phyloP scores from a whole-genome alignment of 148 eudicot species.

The Salicornia ramosissima region DNA sequence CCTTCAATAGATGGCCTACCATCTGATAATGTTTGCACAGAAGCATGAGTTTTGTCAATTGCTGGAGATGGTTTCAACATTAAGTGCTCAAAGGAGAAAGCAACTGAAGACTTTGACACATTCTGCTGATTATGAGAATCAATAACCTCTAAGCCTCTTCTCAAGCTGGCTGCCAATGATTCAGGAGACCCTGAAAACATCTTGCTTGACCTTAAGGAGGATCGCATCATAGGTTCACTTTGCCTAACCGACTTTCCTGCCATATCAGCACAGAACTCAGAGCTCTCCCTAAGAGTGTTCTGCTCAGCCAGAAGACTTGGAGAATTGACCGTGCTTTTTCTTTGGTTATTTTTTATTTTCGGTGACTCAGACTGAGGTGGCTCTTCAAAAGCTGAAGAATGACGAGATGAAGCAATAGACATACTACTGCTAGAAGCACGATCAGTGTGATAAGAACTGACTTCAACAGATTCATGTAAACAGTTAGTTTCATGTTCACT shows the following conservation, averaged over 20 bases:
- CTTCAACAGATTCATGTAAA: slow-evolving; percentile 59
- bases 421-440: slow-evolving; percentile 30
- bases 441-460: slow-evolving; percentile 30
- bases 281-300: slow-evolving; percentile 34
- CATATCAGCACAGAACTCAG: slow-evolving; percentile 37
- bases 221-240: slow-evolving; percentile 47
- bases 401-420: slow-evolving; percentile 33
- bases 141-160: slow-evolving; percentile 78
- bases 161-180: slow-evolving; percentile 82
- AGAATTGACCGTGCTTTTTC: slow-evolving; percentile 51
- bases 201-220: slow-evolving; percentile 71
- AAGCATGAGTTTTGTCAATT: slow-evolving; percentile 53
- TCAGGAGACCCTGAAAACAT: slow-evolving; percentile 70
- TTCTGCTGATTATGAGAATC: slow-evolving; percentile 71
- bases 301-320: slow-evolving; percentile 36
- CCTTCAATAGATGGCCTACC: slow-evolving; percentile 32
- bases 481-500: slow-evolving; percentile 78
- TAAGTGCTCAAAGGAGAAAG: slow-evolving; percentile 89
- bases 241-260: slow-evolving; percentile 32
- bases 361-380: slow-evolving; percentile 84
- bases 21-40: slow-evolving; percentile 51
- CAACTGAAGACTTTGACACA: slow-evolving; percentile 47
- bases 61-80: slow-evolving; percentile 66
- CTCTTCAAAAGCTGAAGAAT: slow-evolving; percentile 51
- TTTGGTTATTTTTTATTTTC: slow-evolving; percentile 46